Evolutionary conservation across 768 basidiomycete genomes (phyloP).

Genomic region (Collybia sordida): DNA sequence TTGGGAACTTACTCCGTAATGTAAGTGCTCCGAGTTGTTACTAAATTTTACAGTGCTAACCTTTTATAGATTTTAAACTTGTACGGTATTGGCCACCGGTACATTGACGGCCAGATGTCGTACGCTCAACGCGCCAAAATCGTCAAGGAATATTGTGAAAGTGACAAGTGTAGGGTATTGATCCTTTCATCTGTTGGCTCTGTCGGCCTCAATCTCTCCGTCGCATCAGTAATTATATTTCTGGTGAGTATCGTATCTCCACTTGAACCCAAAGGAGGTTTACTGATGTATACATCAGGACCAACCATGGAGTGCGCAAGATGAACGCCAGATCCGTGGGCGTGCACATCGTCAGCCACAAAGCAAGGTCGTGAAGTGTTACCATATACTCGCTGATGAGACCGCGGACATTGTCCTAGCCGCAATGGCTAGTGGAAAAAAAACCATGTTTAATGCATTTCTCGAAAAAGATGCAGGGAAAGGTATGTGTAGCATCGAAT

Average conservation of each 20-base stretch:
- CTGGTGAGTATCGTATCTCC: constrained; percentile 11
- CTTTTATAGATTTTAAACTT: constrained; percentile 4
- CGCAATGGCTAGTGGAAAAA: constrained; percentile 19
- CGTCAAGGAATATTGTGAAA: constrained; percentile 8
- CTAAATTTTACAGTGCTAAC: not conserved
- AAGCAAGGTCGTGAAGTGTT: constrained; percentile 14
- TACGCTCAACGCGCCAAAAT: constrained; percentile 10
- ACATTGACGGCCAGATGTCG: constrained; percentile 14
- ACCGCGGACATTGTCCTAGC: constrained; percentile 22
- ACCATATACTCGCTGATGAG: constrained; percentile 21
- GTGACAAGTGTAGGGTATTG: constrained; percentile 7
- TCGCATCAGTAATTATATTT: constrained; percentile 7
- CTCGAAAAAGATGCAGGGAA: constrained; percentile 4
- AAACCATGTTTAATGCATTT: constrained; percentile 24
- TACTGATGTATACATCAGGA: no score
- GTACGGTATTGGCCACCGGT: not conserved
- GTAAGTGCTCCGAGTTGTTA: constrained; percentile 12
- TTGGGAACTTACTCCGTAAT: constrained; percentile 13
- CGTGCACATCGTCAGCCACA: constrained; percentile 26
- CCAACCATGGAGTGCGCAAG: constrained; percentile 28
- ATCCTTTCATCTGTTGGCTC: constrained; percentile 15
- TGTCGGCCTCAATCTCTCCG: constrained; percentile 13
- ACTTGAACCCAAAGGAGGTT: no score
- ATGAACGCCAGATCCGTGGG: constrained; percentile 25
- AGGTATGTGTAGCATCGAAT: no score